A percentile compares a stretch with the other conserved stretches of the same genome.
phyloP scores from a whole-genome alignment of 2,329 filamentous ascomycete species.

The Zymoseptoria crescenta region DNA sequence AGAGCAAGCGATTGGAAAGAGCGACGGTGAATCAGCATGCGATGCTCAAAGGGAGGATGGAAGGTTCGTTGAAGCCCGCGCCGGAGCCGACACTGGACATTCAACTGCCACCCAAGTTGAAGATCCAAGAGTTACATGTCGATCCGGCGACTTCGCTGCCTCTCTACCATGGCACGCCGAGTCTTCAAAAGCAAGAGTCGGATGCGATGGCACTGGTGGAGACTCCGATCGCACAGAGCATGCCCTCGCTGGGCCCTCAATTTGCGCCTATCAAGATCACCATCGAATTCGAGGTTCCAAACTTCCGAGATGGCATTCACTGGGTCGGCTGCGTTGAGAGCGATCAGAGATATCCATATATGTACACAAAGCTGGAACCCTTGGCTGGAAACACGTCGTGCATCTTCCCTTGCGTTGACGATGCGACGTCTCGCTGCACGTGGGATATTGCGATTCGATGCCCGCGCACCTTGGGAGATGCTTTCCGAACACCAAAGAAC shows the following conservation, averaged over 20 bases:
- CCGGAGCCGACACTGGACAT: conserved; percentile 53
- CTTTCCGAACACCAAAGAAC: conserved; percentile 35
- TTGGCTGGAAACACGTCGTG: conserved; percentile 73
- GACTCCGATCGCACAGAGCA: conserved; percentile 19
- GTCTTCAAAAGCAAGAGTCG: conserved; percentile 24
- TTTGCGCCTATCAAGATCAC: conserved; percentile 56
- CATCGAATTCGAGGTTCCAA: conserved; percentile 70
- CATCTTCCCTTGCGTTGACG: conserved; percentile 90
- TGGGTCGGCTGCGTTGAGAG: conserved; percentile 79
- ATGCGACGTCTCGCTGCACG: conserved; percentile 67
- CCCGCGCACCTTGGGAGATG: conserved; percentile 79
- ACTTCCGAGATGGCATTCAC: conserved; percentile 77
- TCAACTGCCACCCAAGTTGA: conserved; percentile 51
- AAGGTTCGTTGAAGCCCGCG: conserved; percentile 47
- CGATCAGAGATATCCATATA: conserved; percentile 79
- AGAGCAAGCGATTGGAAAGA: conserved; percentile 53
- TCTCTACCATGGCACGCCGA: conserved; percentile 38
- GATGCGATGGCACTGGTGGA: conserved; percentile 28
- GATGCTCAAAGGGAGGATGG: conserved; percentile 60
- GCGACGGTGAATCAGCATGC: conserved; percentile 68
- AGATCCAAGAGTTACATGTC: conserved; percentile 54
- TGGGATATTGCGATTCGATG: conserved; percentile 87
- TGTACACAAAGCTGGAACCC: conserved; percentile 76
- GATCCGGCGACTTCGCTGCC: conserved; percentile 22
- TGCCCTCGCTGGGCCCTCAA: conserved; percentile 26